Base-by-base conservation (phyloP, 805 yeast species). In the Lachancea dasiensis region DNA sequence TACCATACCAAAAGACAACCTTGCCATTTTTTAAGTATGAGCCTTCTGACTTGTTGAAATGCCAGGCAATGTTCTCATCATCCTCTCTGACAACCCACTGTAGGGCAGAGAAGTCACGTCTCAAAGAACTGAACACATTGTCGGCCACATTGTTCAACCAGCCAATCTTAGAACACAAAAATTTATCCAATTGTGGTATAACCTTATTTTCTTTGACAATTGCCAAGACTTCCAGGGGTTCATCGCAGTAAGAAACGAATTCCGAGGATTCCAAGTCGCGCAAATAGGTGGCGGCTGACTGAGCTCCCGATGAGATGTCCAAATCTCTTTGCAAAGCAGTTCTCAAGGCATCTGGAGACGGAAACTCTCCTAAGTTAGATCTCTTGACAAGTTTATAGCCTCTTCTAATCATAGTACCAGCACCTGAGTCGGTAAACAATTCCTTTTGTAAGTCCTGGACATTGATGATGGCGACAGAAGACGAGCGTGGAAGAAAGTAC, bases 101-200 rank as follows among this genome's bases (percentile, higher is more conserved):
- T 52, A 92, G 70, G 5, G 79, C 62, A 23, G 70, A 51, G 62
- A 75, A 82, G 57, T 89, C 95, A 51, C 79, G 80, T 51, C 72
- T 77, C 51, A 92, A 72, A 11, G 94, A 78, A 38, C 72, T 74
- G 75, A 95, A 92, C 36, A 92, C 82, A 63, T 89, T 90, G 58
- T 92, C 99, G 41, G 95, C 83, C 39, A 92, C 96, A 48, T 90
- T 90, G 68, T 92, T 92, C 59, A 90, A 80, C 99, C 99, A 92
- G 31, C 97, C 97, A 38, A 82, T 74, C 60, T 83, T 81, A 16
- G 94, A 75, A 17, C 94, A 86, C 48, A 87, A 69, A 59, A 92
- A 86, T 65, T 85, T 86, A 60, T 86, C 95, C 45, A 92, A 67
- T 34, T 71, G 73, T 8, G 95, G 82, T 37, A 84, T 68, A 10